phyloP scores from a whole-genome alignment of 2,329 filamentous ascomycete species.

The Penicillium sp. region DNA sequence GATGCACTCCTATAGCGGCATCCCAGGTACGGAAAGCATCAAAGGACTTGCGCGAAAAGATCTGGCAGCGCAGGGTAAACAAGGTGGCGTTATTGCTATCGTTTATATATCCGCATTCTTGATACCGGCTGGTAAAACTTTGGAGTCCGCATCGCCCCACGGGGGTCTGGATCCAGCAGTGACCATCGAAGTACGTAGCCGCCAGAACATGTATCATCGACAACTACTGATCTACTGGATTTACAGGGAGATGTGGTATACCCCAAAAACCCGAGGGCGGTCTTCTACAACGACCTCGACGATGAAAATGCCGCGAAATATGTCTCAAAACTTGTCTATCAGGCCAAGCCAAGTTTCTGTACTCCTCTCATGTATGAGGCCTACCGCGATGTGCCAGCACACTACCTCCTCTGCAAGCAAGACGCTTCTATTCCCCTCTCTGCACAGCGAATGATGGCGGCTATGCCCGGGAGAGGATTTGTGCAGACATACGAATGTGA shows the following conservation, averaged over 20 bases:
- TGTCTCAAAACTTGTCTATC: constrained; percentile 23
- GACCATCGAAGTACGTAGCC: neutral
- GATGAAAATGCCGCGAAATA: constrained; percentile 17
- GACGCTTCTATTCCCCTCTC: constrained; percentile 38
- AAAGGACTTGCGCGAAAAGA: constrained; percentile 30
- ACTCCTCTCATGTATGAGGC: constrained; percentile 32
- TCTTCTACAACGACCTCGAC: constrained; percentile 39
- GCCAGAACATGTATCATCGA: no score
- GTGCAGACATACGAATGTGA: neutral
- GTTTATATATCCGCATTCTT: constrained; percentile 25
- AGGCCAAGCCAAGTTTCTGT: constrained; percentile 26
- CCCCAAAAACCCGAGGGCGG: constrained; percentile 10
- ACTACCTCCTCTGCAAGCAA: constrained; percentile 42
- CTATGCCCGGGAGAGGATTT: neutral
- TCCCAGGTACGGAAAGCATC: constrained; percentile 27
- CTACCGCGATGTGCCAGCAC: constrained; percentile 40
- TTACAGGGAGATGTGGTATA: neutral
- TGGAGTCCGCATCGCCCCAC: neutral
- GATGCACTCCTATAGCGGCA: constrained; percentile 40
- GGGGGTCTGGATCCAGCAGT: neutral
- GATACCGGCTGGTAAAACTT: neutral
- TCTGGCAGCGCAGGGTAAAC: constrained; percentile 25
- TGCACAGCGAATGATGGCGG: constrained; percentile 39
- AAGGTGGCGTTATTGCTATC: constrained; percentile 31
- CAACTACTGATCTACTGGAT: neutral